phyloP scores from a whole-genome alignment of 345 rosid genomes.

The Rubroshorea leprosula region DNA sequence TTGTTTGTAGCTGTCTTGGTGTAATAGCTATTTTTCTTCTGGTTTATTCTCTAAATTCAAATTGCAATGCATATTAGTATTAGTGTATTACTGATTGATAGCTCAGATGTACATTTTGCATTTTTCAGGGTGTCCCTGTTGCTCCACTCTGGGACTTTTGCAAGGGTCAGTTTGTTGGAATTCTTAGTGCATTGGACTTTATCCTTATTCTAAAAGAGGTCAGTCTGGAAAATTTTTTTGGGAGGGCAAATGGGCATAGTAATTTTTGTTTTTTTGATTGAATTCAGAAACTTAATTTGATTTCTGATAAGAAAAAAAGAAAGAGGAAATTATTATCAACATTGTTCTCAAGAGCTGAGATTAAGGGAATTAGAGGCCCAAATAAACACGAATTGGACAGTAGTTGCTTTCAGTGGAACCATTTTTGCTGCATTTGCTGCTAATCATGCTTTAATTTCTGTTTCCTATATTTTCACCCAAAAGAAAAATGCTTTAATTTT shows the following conservation, averaged over 20 bases:
- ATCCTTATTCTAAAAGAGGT: slow-evolving; percentile 82
- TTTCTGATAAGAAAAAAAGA: too few species aligned
- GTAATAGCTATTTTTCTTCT: too few species aligned
- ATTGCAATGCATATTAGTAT: not conserved
- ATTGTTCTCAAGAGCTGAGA: too few species aligned
- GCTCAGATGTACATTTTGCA: slow-evolving; percentile 13
- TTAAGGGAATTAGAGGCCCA: too few species aligned
- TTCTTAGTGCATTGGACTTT: slow-evolving; percentile 75
- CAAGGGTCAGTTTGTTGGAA: slow-evolving; percentile 72
- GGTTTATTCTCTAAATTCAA: not conserved
- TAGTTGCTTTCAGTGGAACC: not conserved
- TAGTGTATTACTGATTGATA: not conserved
- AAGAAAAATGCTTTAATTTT: too few species aligned
- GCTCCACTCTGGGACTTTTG: slow-evolving; percentile 84
- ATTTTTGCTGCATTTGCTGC: not conserved
- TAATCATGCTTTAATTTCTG: not conserved
- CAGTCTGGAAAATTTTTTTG: slow-evolving; percentile 9
- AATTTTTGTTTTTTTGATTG: too few species aligned
- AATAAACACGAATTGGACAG: not conserved
- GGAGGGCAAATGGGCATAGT: not conserved
- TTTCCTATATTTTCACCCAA: too few species aligned
- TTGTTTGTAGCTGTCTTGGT: not conserved
- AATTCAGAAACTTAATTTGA: too few species aligned
- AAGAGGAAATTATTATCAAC: too few species aligned
- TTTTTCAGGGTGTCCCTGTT: slow-evolving; percentile 61